Base-by-base conservation (phyloP, 1,139 yeast genomes). In the Debaryomyces robertsiae region DNA sequence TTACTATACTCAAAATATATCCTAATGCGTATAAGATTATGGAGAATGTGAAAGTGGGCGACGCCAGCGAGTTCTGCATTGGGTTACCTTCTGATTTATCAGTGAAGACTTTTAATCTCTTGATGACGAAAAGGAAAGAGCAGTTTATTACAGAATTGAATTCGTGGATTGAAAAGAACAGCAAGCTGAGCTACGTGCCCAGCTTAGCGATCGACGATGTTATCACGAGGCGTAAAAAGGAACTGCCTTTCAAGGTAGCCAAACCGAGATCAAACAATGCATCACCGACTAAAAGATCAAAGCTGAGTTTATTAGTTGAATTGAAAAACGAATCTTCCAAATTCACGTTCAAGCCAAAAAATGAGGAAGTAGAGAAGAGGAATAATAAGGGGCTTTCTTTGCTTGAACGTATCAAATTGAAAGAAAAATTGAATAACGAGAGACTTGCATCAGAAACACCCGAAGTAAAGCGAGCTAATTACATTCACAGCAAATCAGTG, bases 131-230 rank as follows among this genome's bases (percentile, higher is more conserved):
- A 30, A 74, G 84, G 57, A 83, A 86, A 50, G 24, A 33, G 25
- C 16, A 16, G 35, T 77, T 81, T 46, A 72, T 85, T 9, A 75
- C 79, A 27, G 73, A 74, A 16, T 74, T 89, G 41, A 82, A 89
- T 24, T 53, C 65, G n/a, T 83, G 81, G 50, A 73, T 85, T 3
- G 67, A 82, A 49, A 51, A 54, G 1, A 73, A 77, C 30, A 47
- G 42, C 10, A 37, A 45, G 9, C 28, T 42, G 15, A 14, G 32
- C 44, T 44, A 3, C 36, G 32, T 38, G 37, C 6, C 29, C 6
- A 11, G n/a, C 7, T 13, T 29, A 7, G n/a, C 19, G 3, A 10
- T 40, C n/a, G 33, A 9, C 6, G 40, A 30, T 3, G 11, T 40
- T 27, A 30, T 30, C 19, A n/a, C 10, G 11, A 35, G 16, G 17